These are phyloP conservation scores for Gremmenia infestans DNA, from an alignment of 2,329 filamentous ascomycete species.

Conservation along the genomic window DNA sequence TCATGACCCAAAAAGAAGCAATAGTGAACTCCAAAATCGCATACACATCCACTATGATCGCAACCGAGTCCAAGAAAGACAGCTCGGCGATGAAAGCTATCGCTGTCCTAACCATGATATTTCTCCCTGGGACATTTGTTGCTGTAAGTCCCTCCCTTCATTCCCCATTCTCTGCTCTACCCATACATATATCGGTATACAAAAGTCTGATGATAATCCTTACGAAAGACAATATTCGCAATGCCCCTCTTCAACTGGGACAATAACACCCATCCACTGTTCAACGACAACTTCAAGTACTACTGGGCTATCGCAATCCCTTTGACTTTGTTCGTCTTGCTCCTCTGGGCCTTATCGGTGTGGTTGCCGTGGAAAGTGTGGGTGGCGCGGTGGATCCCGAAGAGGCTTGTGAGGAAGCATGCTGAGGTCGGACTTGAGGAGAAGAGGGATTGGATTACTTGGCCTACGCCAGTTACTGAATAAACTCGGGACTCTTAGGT, in stretches of 20 bases:
- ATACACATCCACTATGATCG: slow-evolving; percentile 6
- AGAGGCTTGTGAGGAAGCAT: background rate
- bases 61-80: slow-evolving; percentile 28
- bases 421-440: background rate
- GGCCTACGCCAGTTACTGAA: too few species aligned
- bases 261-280: background rate
- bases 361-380: slow-evolving; percentile 4
- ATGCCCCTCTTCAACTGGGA: slow-evolving; percentile 6
- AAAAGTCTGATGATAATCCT: background rate
- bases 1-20: slow-evolving; percentile 7
- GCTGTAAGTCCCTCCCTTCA: slow-evolving; percentile 14
- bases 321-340: background rate
- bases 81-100: slow-evolving; percentile 36
- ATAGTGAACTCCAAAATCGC: slow-evolving; percentile 1
- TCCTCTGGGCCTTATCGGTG: background rate
- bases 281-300: slow-evolving; percentile 3
- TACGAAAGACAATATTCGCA: slow-evolving; percentile 2
- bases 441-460: background rate
- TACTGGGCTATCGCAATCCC: slow-evolving; percentile 5
- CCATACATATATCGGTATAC: too few species aligned
- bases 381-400: background rate
- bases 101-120: slow-evolving; percentile 36
- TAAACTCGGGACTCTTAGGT: too few species aligned
- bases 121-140: slow-evolving; percentile 38
- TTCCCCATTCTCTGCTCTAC: background rate